Conservation (phyloP, 2,329 filamentous ascomycete species). For the Scytalidium lignicola region DNA sequence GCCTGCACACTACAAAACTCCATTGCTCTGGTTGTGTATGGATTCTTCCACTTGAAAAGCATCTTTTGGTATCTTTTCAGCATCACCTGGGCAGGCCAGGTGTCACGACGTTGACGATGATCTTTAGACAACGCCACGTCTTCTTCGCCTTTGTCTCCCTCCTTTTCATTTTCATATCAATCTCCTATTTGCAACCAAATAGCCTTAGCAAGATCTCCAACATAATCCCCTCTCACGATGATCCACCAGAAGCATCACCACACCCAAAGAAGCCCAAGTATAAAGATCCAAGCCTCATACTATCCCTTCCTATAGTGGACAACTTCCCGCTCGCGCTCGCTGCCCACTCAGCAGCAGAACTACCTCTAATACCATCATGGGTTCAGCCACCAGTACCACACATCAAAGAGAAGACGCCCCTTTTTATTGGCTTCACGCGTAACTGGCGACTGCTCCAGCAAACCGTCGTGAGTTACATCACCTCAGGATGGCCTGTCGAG, state of each 20-base stretch:
- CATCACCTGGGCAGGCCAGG: too few relatives aligned
- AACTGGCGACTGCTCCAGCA: constrained; percentile 52
- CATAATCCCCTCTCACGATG: too few relatives aligned
- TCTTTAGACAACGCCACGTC: too few relatives aligned
- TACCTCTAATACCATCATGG: constrained; percentile 39
- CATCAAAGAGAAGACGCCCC: constrained; percentile 39
- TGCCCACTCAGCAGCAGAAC: constrained; percentile 18
- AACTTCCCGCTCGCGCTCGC: constrained; percentile 21
- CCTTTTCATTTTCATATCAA: too few relatives aligned
- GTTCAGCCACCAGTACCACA: constrained; percentile 37
- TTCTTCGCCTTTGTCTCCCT: too few relatives aligned
- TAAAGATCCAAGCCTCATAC: background rate
- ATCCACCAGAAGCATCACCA: background rate
- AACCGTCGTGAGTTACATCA: constrained; percentile 51
- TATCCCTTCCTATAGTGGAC: constrained; percentile 16
- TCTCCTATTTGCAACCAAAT: too few relatives aligned
- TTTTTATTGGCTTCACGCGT: constrained; percentile 56
- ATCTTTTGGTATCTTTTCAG: too few relatives aligned
- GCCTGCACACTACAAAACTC: too few relatives aligned
- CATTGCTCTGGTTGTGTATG: too few relatives aligned
- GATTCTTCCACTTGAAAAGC: too few relatives aligned
- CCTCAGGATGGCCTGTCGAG: constrained; percentile 51
- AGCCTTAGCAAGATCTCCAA: too few relatives aligned
- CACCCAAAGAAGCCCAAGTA: background rate
- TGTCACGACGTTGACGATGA: too few relatives aligned